phyloP scores from a whole-genome alignment of 148 eudicot genomes.

The Rhododendron molle region DNA sequence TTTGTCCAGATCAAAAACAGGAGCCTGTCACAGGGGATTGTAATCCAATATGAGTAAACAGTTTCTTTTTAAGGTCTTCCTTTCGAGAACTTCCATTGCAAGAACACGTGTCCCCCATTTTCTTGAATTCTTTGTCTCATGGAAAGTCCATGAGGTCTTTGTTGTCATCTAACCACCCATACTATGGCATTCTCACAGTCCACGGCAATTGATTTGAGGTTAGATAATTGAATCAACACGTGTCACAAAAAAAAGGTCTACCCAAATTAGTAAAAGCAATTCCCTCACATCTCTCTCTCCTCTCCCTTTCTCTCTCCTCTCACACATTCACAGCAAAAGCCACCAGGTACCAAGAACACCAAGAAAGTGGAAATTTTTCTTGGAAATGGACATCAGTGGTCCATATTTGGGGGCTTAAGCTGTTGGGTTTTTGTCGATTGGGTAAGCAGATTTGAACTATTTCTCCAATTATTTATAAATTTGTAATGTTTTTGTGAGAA shows the following conservation, averaged over 20 bases:
- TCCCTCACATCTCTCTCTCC: slow-evolving; percentile 13
- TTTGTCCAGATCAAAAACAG: not conserved
- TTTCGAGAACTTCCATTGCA: not conserved
- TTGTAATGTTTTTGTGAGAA: not conserved
- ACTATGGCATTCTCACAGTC: not conserved
- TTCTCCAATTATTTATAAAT: not conserved
- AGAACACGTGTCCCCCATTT: slow-evolving; percentile 26
- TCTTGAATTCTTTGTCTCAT: slow-evolving; percentile 13
- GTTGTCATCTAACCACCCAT: not conserved
- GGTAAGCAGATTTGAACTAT: slow-evolving; percentile 29
- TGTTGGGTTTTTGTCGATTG: slow-evolving; percentile 14
- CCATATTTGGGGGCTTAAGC: slow-evolving; percentile 4
- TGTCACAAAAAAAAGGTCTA: slow-evolving; percentile 19
- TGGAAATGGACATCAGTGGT: not conserved
- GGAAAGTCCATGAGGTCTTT: slow-evolving; percentile 27
- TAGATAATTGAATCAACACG: slow-evolving; percentile 43
- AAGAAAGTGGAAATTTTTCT: slow-evolving; percentile 8
- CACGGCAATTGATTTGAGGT: slow-evolving; percentile 34
- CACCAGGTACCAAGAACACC: not conserved
- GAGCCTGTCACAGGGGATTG: not conserved
- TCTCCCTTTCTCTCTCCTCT: slow-evolving; percentile 5
- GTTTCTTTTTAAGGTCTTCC: not conserved
- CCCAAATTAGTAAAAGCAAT: slow-evolving; percentile 16
- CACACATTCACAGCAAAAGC: not conserved
- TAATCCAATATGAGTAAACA: not conserved